These are phyloP conservation scores for Austroboletus olivaceoglutinosus DNA, from an alignment of 1,284 basidiomycete species.

Conservation along the genomic window DNA sequence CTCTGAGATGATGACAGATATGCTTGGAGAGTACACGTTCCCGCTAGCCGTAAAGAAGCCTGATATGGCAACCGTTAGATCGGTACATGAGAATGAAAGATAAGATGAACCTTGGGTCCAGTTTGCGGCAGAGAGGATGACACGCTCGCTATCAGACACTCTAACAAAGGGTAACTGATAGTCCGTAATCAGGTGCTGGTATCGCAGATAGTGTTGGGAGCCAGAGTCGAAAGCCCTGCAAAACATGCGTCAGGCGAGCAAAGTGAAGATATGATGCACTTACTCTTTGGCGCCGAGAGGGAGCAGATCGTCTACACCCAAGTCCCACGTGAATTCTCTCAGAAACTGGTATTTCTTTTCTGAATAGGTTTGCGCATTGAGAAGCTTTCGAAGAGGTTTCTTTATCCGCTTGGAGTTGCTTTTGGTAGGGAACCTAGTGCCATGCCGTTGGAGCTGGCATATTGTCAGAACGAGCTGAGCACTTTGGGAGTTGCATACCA, in stretches of 20 bases:
- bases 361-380: constrained; percentile 42
- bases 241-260: neutral
- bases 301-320: constrained; percentile 63
- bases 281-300: constrained; percentile 72
- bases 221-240: constrained; percentile 53
- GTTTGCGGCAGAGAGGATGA: constrained; percentile 65
- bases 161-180: constrained; percentile 63
- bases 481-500: constrained; percentile 41
- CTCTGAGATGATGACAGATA: constrained; percentile 59
- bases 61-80: constrained; percentile 17
- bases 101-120: constrained; percentile 60
- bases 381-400: constrained; percentile 51
- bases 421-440: constrained; percentile 74
- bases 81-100: neutral
- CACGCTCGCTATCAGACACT: constrained; percentile 58
- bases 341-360: constrained; percentile 61
- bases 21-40: constrained; percentile 38
- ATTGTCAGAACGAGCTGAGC: constrained; percentile 5
- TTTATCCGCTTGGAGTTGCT: constrained; percentile 48
- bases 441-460: constrained; percentile 78
- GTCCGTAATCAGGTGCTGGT: constrained; percentile 45
- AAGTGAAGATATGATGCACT: constrained; percentile 20
- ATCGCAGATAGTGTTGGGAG: constrained; percentile 48
- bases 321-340: constrained; percentile 53
- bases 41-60: constrained; percentile 53